Conservation (phyloP, 805 yeast genomes). For the Cyberlindnera americana region DNA sequence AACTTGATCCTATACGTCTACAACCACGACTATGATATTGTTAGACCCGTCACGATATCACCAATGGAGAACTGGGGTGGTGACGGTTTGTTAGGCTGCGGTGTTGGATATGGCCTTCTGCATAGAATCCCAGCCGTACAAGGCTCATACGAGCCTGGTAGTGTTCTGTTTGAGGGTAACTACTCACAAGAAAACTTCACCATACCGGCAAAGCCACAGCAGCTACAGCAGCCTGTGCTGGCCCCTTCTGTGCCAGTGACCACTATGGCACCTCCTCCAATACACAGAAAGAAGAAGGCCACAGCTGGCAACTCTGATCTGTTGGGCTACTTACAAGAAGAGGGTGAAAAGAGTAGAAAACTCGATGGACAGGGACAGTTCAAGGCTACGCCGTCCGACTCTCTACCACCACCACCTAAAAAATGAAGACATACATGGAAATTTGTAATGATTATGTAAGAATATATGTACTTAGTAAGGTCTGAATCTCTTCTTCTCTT, state of each 20-base stretch:
- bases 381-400: slow-evolving; percentile 12
- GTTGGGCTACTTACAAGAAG: slow-evolving; percentile 39
- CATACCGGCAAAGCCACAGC: slow-evolving; percentile 4
- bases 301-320: slow-evolving; percentile 31
- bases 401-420: slow-evolving; percentile 38
- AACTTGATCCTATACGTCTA: slow-evolving; percentile 66
- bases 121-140: slow-evolving; percentile 78
- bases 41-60: slow-evolving; percentile 81
- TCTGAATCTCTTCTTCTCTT: slow-evolving; percentile 75
- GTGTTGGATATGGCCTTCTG: slow-evolving; percentile 87
- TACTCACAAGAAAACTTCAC: slow-evolving; percentile 12
- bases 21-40: slow-evolving; percentile 80
- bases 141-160: slow-evolving; percentile 36
- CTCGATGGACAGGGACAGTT: slow-evolving; percentile 33
- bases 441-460: neutral
- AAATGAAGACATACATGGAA: slow-evolving; percentile 2
- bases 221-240: slow-evolving; percentile 1
- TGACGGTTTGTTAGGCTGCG: slow-evolving; percentile 83
- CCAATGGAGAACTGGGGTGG: slow-evolving; percentile 80
- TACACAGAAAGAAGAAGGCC: slow-evolving; percentile 26
- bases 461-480: slow-evolving; percentile 53
- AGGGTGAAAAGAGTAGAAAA: slow-evolving; percentile 37
- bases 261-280: slow-evolving; percentile 22
- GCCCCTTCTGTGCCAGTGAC: neutral
- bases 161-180: slow-evolving; percentile 36